phyloP scores from a whole-genome alignment of 192 early-diverging fungal species.

The Linnemannia elongata region DNA sequence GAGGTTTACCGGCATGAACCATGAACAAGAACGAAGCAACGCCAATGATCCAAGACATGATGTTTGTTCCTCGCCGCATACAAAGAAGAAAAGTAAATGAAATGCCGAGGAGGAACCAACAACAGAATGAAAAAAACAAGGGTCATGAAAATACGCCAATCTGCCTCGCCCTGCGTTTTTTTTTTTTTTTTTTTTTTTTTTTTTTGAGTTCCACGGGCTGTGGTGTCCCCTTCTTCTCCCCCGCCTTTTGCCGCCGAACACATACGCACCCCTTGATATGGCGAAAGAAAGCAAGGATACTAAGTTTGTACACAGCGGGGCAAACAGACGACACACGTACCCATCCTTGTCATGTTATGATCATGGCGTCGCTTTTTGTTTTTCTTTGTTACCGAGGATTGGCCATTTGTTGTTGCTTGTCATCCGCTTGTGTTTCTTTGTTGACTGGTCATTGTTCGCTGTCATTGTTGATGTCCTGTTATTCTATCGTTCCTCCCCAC shows the following conservation, averaged over 20 bases:
- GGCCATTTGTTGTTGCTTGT: neutral
- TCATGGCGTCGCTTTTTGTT: neutral
- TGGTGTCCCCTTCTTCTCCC: neutral
- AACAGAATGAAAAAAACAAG: neutral
- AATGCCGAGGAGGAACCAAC: neutral
- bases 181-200: neutral
- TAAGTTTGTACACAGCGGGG: neutral
- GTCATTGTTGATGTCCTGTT: neutral
- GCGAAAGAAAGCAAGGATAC: too few species aligned
- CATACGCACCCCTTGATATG: slow-evolving; percentile 1
- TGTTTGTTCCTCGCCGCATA: neutral
- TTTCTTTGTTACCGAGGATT: slow-evolving; percentile 2
- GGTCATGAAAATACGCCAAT: neutral
- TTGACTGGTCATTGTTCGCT: neutral
- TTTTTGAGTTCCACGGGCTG: neutral
- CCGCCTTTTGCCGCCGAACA: neutral
- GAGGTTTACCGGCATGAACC: neutral
- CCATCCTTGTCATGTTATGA: neutral
- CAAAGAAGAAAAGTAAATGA: neutral
- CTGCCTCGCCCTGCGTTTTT: neutral
- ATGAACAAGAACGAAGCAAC: too few species aligned
- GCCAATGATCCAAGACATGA: neutral
- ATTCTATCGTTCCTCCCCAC: neutral
- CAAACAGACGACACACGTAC: neutral
- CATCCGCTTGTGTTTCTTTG: too few species aligned